Conservation (phyloP, 495 filamentous ascomycete genomes). For the Sphaerosporella brunnea region DNA sequence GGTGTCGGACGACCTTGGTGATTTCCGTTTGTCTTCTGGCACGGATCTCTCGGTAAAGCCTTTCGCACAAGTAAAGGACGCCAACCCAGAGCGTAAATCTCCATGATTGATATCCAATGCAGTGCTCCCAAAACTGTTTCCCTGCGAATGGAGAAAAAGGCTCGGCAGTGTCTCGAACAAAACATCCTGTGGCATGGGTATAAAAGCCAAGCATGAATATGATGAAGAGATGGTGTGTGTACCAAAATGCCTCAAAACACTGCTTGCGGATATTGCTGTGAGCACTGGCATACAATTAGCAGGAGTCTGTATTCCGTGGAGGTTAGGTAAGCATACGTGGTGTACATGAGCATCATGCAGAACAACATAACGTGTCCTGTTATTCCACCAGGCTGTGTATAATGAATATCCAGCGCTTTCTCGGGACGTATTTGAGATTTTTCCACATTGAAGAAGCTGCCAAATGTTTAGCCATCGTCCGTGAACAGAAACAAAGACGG, state of each 20-base stretch:
- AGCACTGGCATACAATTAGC: slow-evolving; percentile 28
- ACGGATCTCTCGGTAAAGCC: slow-evolving; percentile 82
- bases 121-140: slow-evolving; percentile 70
- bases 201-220: slow-evolving; percentile 88
- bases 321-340: slow-evolving; percentile 33
- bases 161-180: slow-evolving; percentile 59
- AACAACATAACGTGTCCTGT: slow-evolving; percentile 96
- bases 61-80: slow-evolving; percentile 66
- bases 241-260: slow-evolving; percentile 97
- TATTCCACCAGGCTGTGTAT: slow-evolving; percentile 70
- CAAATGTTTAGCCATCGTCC: too few species aligned
- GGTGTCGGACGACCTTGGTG: slow-evolving; percentile 82
- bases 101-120: slow-evolving; percentile 92
- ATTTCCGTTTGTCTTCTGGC: slow-evolving; percentile 69
- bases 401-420: slow-evolving; percentile 84
- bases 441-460: slow-evolving; percentile 90
- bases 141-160: slow-evolving; percentile 74
- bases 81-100: slow-evolving; percentile 89
- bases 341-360: slow-evolving; percentile 98
- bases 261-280: slow-evolving; percentile 89
- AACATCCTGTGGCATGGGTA: slow-evolving; percentile 89
- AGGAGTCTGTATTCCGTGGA: neutral
- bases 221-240: slow-evolving; percentile 93
- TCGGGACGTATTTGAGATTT: slow-evolving; percentile 62
- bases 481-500: too few species aligned